Evolutionary conservation across 768 basidiomycete genomes (phyloP), one percentile per base, ranked within the genome.

Genomic region (Paxillus involutus): DNA sequence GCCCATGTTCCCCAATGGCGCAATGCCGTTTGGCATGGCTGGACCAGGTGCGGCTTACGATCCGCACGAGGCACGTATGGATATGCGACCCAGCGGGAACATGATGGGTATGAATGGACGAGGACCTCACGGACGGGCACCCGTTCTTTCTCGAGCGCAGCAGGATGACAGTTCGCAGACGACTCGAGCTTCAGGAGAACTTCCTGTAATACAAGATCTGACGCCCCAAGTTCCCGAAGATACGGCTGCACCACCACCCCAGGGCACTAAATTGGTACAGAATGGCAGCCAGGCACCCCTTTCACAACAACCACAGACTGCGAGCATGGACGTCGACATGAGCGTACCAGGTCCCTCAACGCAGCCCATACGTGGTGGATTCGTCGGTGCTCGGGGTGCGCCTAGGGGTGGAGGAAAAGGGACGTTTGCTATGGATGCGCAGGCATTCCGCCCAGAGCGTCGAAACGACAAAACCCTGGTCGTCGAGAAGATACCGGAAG

Each of bases 401-500:
- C 71, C 78, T 47, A 70, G 78, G 44, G 79, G 80, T 1, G 74
- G 74, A 6, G 78, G 80, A 4, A 73, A 73, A 29, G 84, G 86
- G 29, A 78, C 76, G n/a, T 89, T 88, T 61, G 72, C 77, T 45
- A 84, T 81, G 6, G 87, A 88, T 30, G 82, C 78, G 7, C 82
- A 83, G 54, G 82, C 76, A 52, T 87, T 88, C 75, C 82, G 82
- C 10, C 83, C 83, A 26, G 84, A 85, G 58, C 80, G 81, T 58
- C 77, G 85, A 53, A 82, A 80, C 55, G 85, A 86, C 69, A 89
- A 86, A 72, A 93, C 90, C 0, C 78, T 98, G 19, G 92, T 97
- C 13, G 88, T 98, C 35, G 93, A 97, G 71, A 94, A 94, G 74
- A 95, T 98, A 52, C 95, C 95, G 0, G 81, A 86, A 47, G 87